These are phyloP conservation scores for Tetracladium marchalianum DNA, from an alignment of 495 filamentous ascomycete genomes.

Conservation along the genomic window DNA sequence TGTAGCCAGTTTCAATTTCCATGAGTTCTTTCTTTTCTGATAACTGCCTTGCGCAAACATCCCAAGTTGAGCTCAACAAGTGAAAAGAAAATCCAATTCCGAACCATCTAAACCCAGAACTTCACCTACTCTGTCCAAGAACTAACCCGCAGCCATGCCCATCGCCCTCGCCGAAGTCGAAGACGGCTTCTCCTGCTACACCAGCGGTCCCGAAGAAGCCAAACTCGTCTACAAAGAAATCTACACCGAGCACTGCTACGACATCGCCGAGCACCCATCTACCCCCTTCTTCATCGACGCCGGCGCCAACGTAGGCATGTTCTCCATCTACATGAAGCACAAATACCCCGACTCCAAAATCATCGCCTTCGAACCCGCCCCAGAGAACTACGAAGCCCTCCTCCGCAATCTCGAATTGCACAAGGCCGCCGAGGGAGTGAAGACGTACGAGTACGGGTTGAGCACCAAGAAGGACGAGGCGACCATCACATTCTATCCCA, in stretches of 20 bases:
- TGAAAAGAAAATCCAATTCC: too few species aligned
- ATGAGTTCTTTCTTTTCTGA: too few species aligned
- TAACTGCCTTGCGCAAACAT: too few species aligned
- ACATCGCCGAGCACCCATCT: slow-evolving; percentile 5
- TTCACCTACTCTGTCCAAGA: too few species aligned
- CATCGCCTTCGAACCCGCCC: slow-evolving; percentile 22
- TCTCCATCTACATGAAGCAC: slow-evolving; percentile 21
- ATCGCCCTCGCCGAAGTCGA: too few species aligned
- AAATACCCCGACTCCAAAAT: slow-evolving; percentile 18
- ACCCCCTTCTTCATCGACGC: slow-evolving; percentile 19
- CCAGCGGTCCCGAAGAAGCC: slow-evolving; percentile 9
- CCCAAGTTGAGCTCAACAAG: too few species aligned
- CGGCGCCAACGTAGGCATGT: slow-evolving; percentile 21
- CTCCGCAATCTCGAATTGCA: slow-evolving; percentile 17
- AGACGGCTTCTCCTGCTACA: not conserved
- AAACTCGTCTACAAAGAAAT: slow-evolving; percentile 17
- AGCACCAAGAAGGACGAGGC: slow-evolving; percentile 9
- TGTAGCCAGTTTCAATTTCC: too few species aligned
- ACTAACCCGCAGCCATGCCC: too few species aligned
- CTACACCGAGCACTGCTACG: slow-evolving; percentile 15
- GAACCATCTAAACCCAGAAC: too few species aligned
- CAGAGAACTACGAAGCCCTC: slow-evolving; percentile 15
- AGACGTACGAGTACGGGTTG: too few species aligned
- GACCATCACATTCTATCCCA: slow-evolving; percentile 11
- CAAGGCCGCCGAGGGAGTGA: not conserved